These are phyloP conservation scores for Olyra latifolia DNA, from an alignment of 176 grass and related monocot genomes.

Conservation along the genomic window DNA sequence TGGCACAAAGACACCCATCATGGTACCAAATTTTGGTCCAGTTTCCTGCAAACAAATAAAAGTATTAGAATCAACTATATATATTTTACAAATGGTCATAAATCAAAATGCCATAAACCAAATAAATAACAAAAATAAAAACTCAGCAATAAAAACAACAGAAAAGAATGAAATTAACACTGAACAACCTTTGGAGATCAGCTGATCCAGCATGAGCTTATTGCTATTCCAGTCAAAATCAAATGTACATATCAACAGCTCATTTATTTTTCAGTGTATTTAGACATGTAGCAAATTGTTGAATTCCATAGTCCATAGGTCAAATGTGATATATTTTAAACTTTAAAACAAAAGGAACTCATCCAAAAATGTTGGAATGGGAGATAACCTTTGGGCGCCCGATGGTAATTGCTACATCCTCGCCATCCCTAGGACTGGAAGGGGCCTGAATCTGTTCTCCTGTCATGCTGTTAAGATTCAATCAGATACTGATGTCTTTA, in stretches of 20 bases:
- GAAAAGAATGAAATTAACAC: not conserved
- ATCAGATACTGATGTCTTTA: constrained; percentile 46
- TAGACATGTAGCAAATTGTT: not conserved
- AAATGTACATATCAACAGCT: constrained; percentile 17
- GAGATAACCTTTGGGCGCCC: constrained; percentile 67
- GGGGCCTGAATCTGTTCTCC: constrained; percentile 83
- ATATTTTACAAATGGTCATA: constrained; percentile 1
- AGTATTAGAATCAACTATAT: constrained; percentile 15
- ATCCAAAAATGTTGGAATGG: constrained; percentile 27
- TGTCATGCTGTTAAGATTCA: constrained; percentile 86
- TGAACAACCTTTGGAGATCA: not conserved
- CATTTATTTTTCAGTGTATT: not conserved
- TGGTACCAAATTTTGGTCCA: constrained; percentile 80
- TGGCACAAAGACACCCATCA: constrained; percentile 99
- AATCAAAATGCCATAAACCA: constrained; percentile 9
- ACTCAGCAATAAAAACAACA: not conserved
- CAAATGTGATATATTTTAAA: not conserved
- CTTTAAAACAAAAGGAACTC: not conserved
- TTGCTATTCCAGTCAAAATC: not conserved
- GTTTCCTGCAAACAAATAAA: constrained; percentile 47
- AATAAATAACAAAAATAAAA: constrained; percentile 18
- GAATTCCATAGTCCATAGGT: constrained; percentile 7
- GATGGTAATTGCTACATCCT: constrained; percentile 88
- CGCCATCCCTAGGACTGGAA: constrained; percentile 91
- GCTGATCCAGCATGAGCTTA: not conserved